Percentiles rank a stretch among this genome's conserved stretches.
These are phyloP conservation scores for Podospora australis DNA, from an alignment of 495 filamentous ascomycete species.

Conservation along the genomic window DNA sequence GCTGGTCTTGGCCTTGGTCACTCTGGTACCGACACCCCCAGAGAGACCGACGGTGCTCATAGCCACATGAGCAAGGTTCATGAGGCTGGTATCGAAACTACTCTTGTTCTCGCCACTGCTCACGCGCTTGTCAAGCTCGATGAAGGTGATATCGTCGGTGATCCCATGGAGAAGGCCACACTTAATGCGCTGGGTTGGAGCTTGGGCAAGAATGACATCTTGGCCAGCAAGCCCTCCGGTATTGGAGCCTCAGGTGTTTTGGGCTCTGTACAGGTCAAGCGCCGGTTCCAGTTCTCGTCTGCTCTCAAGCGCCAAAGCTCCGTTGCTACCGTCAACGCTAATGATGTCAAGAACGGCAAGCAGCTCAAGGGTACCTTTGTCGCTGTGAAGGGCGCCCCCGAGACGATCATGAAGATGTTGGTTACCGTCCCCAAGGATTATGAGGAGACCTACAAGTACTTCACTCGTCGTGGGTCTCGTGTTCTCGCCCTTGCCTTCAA, in stretches of 20 bases:
- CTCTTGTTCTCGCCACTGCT: constrained; percentile 88
- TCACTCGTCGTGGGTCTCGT: constrained; percentile 88
- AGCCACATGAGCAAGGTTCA: constrained; percentile 60
- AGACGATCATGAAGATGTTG: constrained; percentile 92
- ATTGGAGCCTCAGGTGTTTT: constrained; percentile 39
- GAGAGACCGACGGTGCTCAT: constrained; percentile 71
- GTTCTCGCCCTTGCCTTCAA: constrained; percentile 93
- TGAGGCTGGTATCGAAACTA: constrained; percentile 68
- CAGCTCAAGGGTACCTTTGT: constrained; percentile 79
- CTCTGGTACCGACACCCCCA: constrained; percentile 53
- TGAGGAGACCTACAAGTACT: constrained; percentile 97
- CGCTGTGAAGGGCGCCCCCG: constrained; percentile 92
- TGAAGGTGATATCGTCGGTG: constrained; percentile 93
- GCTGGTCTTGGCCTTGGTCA: constrained; percentile 75
- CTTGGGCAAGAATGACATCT: constrained; percentile 77
- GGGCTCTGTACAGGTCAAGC: constrained; percentile 78
- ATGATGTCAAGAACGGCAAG: constrained; percentile 61
- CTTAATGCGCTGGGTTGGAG: constrained; percentile 83
- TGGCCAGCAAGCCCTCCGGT: constrained; percentile 50
- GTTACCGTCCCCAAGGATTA: constrained; percentile 77
- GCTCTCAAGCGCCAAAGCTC: constrained; percentile 93
- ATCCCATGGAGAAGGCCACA: constrained; percentile 98
- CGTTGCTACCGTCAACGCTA: constrained; percentile 68
- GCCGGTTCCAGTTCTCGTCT: constrained; percentile 97
- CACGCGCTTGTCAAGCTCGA: constrained; percentile 94